These are phyloP conservation scores for Gonium pectorale DNA, from an alignment of 139 green algal genomes.

Conservation along the genomic window DNA sequence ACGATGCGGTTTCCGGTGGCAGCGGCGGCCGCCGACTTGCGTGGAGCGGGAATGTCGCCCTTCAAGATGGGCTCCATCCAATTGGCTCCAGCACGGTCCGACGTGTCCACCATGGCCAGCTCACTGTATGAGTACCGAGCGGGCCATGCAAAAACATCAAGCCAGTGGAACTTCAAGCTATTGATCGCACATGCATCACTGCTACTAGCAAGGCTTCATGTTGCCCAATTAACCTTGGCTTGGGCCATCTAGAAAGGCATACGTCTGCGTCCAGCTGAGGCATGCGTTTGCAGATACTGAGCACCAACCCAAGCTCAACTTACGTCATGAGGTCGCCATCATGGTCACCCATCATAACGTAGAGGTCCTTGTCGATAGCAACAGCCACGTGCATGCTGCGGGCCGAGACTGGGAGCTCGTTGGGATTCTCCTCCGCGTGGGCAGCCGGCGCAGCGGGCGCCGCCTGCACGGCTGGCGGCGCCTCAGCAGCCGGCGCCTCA, in stretches of 20 bases:
- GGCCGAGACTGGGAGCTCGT: slow-evolving; percentile 38
- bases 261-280: too few species aligned
- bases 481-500: not conserved
- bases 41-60: slow-evolving; percentile 64
- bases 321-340: slow-evolving; percentile 61
- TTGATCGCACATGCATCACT: too few species aligned
- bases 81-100: slow-evolving; percentile 41
- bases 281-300: too few species aligned
- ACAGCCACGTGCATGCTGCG: slow-evolving; percentile 58
- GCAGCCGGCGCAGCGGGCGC: not conserved
- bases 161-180: too few species aligned
- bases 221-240: too few species aligned
- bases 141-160: too few species aligned
- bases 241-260: too few species aligned
- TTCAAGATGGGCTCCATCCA: slow-evolving; percentile 67
- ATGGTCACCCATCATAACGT: slow-evolving; percentile 75
- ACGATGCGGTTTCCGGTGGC: slow-evolving; percentile 62
- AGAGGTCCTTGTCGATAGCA: slow-evolving; percentile 64
- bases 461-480: not conserved
- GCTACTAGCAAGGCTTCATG: too few species aligned
- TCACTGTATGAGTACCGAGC: slow-evolving; percentile 40
- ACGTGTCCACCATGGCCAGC: slow-evolving; percentile 59
- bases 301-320: too few species aligned
- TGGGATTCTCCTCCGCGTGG: not conserved
- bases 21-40: slow-evolving; percentile 64